Base-by-base conservation (phyloP, 495 filamentous ascomycete species). In the Rhizodiscina lignyota region DNA sequence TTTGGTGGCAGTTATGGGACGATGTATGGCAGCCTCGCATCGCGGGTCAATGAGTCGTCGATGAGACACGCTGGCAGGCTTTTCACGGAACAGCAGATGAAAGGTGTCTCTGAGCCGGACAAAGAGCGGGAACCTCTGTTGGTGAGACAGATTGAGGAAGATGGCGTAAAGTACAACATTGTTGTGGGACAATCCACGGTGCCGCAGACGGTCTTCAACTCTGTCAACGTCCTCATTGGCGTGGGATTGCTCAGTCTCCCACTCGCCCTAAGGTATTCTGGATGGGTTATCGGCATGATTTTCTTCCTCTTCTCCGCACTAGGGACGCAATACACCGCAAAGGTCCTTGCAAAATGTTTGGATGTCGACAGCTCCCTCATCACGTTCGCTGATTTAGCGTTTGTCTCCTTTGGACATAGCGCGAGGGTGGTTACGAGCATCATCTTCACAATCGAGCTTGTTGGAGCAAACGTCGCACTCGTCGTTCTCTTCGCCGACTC, bases 151-250 rank as follows among this genome's bases (percentile, higher is more conserved):
- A 76, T 91, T 53, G 66, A 68, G 38, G 81, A 89, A 48, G 85
- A 92, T 52, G 89, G 89, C 18, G 82, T 79, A 39, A 62, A 84
- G 13, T 72, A 91, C 19, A 65, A 79, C 48, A 66, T 86, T 18
- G 73, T 96, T 4, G 70, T 89, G 39, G 89, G 89, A 23, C 84
- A 87, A 62, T 91, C 82, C 6, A 97, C 89, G 2, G 60, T 94
- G 20, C 85, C 87, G 2, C 89, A 97, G 59, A 96, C 89, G 0
- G 66, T 94, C 40, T 93, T 97, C 60, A 97, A 97, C 52, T 89
- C 83, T 12, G 84, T 91, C 35, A 97, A 97, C 50, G 83, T 93
- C 23, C 58, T 97, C 27, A 86, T 97, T 41, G 89, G 89, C 13
- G 74, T 97, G 30, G 89, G 89, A 0, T 55, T 97, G 15, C 58